A percentile compares a stretch with the other conserved stretches of the same genome.
Evolutionary conservation across 2,329 filamentous ascomycete genomes (phyloP).

Genomic region (Tympanopsis confertula): DNA sequence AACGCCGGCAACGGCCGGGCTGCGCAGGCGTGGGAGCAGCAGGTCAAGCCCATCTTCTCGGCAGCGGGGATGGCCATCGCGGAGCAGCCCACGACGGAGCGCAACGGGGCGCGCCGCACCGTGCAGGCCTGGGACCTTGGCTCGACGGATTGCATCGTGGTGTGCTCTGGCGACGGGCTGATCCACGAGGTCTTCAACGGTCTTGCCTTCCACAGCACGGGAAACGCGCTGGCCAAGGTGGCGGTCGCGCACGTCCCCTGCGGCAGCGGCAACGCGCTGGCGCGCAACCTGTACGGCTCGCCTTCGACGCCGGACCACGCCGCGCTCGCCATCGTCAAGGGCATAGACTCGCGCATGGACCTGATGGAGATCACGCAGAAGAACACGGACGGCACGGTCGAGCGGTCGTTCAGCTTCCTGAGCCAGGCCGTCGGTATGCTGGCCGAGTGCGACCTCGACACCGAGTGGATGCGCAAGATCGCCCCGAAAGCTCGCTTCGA

Average conservation of each 20-base stretch:
- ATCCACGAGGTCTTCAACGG: constrained; percentile 94
- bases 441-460: constrained; percentile 80
- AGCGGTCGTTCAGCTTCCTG: constrained; percentile 71
- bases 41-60: constrained; percentile 72
- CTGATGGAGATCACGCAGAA: constrained; percentile 81
- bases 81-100: constrained; percentile 57
- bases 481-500: constrained; percentile 68
- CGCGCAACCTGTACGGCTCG: constrained; percentile 78
- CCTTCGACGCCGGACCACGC: constrained; percentile 63
- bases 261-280: constrained; percentile 89
- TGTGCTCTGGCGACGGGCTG: constrained; percentile 84
- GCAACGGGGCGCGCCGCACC: constrained; percentile 70
- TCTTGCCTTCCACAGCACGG: constrained; percentile 68
- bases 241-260: constrained; percentile 83
- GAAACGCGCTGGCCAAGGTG: constrained; percentile 60
- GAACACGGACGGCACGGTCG: no score
- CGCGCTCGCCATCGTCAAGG: constrained; percentile 77
- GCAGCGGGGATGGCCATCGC: constrained; percentile 71
- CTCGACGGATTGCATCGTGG: constrained; percentile 72
- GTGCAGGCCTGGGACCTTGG: constrained; percentile 66
- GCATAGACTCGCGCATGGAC: constrained; percentile 72
- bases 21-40: constrained; percentile 57
- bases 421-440: constrained; percentile 84
- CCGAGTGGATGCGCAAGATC: constrained; percentile 89
- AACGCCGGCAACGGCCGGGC: constrained; percentile 75